Conservation (phyloP, 2,329 filamentous ascomycete genomes). For the Sordariomycetes sp. region DNA sequence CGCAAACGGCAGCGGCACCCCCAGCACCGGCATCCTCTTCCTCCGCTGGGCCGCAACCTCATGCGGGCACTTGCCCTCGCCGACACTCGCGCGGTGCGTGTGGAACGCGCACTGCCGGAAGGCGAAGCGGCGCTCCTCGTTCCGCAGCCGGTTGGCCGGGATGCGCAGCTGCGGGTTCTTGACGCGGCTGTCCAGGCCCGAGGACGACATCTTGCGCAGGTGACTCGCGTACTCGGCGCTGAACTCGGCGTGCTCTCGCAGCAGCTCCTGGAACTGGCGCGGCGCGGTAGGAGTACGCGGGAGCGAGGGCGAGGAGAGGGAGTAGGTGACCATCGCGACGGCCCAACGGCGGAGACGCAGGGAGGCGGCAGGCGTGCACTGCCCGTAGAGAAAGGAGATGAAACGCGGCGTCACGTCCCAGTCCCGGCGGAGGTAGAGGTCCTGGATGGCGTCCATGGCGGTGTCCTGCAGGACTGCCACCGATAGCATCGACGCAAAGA, state of each 20-base stretch:
- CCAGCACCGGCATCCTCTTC: constrained; percentile 4
- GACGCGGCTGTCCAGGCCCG: constrained; percentile 38
- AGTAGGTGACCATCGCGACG: constrained; percentile 50
- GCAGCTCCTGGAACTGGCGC: constrained; percentile 28
- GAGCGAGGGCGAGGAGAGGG: constrained; percentile 21
- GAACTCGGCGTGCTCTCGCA: constrained; percentile 34
- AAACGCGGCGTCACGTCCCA: constrained; percentile 45
- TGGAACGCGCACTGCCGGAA: constrained; percentile 53
- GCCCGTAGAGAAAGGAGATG: constrained; percentile 40
- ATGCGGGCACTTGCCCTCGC: constrained; percentile 43
- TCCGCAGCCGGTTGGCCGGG: constrained; percentile 42
- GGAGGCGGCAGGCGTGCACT: constrained; percentile 36
- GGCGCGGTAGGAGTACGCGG: constrained; percentile 11
- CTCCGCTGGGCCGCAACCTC: constrained; percentile 6
- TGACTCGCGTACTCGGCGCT: constrained; percentile 39
- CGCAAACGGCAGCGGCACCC: background rate
- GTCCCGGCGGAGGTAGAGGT: constrained; percentile 46
- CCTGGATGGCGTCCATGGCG: constrained; percentile 48
- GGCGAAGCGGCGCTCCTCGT: constrained; percentile 47
- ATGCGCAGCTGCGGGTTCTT: constrained; percentile 53
- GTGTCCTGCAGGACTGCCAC: constrained; percentile 41
- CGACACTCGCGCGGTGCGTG: constrained; percentile 42
- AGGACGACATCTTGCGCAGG: constrained; percentile 38
- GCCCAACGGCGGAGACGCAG: constrained; percentile 47
- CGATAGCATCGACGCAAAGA: constrained; percentile 43